phyloP scores from a whole-genome alignment of 176 grass and related monocot species.

The Triticum turgidum region DNA sequence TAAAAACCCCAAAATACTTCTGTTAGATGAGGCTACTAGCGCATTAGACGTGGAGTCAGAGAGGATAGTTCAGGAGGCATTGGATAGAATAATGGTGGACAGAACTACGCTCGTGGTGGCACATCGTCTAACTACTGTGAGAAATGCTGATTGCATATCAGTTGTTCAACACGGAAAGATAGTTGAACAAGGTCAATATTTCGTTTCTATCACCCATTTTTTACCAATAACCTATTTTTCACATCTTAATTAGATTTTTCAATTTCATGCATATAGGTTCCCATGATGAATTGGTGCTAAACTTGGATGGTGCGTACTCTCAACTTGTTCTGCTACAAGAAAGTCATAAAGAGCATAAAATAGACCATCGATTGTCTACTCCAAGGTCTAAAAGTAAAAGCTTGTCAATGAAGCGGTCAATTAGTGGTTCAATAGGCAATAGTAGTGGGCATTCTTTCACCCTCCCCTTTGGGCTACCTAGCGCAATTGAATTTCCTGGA shows the following conservation, averaged over 20 bases:
- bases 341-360: background rate
- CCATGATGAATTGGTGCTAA: background rate
- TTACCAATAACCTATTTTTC: background rate
- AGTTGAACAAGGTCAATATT: constrained; percentile 34
- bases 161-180: constrained; percentile 33
- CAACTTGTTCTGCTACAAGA: background rate
- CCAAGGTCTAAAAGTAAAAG: background rate
- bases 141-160: constrained; percentile 40
- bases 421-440: background rate
- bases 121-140: constrained; percentile 41
- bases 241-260: background rate
- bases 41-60: constrained; percentile 49
- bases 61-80: constrained; percentile 44
- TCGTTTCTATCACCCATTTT: background rate
- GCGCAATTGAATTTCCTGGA: constrained; percentile 4
- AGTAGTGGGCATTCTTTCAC: background rate
- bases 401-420: background rate
- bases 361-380: background rate
- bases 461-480: background rate
- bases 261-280: background rate
- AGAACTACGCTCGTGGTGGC: constrained; percentile 51
- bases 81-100: constrained; percentile 40
- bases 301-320: background rate
- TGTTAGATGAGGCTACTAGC: constrained; percentile 59
- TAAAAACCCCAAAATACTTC: constrained; percentile 50